Conservation (phyloP, 805 yeast genomes). For the Ogataea pilisensis region DNA sequence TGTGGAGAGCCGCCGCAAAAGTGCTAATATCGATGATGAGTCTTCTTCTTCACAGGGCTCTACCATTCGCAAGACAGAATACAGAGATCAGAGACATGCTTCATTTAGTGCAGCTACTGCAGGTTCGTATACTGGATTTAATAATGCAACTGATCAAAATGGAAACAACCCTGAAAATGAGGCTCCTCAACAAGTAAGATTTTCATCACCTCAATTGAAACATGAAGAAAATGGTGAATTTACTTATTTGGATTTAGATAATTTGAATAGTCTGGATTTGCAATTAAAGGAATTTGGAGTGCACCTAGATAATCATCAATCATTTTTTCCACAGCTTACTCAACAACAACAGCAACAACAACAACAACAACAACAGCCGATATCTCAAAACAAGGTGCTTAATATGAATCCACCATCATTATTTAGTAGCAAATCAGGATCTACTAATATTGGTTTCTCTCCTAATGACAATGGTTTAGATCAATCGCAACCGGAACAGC, state of each 20-base stretch:
- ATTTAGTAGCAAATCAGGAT: slow-evolving; percentile 7
- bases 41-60: not conserved
- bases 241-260: slow-evolving; percentile 31
- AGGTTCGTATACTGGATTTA: slow-evolving; percentile 53
- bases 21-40: too few species aligned
- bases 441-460: slow-evolving; percentile 9
- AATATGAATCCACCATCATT: slow-evolving; percentile 6
- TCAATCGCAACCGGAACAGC: slow-evolving; percentile 2
- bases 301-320: slow-evolving; percentile 10
- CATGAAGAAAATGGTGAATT: slow-evolving; percentile 29
- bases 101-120: slow-evolving; percentile 67
- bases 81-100: slow-evolving; percentile 41
- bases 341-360: not conserved
- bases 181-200: slow-evolving; percentile 69
- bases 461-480: slow-evolving; percentile 9
- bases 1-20: too few species aligned
- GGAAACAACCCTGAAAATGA: slow-evolving; percentile 25
- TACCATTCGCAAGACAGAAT: slow-evolving; percentile 8
- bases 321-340: not conserved
- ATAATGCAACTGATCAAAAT: slow-evolving; percentile 7
- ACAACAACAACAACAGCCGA: not conserved
- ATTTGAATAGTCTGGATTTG: slow-evolving; percentile 21
- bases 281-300: slow-evolving; percentile 22
- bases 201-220: slow-evolving; percentile 69
- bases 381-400: not conserved